Evolutionary conservation across 176 grass and related monocot species (phyloP).

Genomic region (Musa beccarii): DNA sequence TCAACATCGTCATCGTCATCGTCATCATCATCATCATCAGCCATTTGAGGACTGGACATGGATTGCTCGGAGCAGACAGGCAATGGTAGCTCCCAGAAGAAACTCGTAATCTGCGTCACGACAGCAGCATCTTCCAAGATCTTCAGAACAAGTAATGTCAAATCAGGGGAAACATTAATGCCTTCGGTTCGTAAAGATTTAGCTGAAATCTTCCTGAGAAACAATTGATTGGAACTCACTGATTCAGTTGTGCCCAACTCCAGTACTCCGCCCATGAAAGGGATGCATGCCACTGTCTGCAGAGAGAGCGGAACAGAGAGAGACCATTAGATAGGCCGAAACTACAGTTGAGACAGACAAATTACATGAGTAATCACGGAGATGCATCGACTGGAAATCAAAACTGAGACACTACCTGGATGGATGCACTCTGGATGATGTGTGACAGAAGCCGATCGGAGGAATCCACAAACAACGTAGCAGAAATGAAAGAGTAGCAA

Average conservation of each 20-base stretch:
- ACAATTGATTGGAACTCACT: slow-evolving; percentile 25
- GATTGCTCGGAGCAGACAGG: slow-evolving; percentile 9
- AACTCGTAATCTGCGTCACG: slow-evolving; percentile 22
- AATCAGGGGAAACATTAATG: not conserved
- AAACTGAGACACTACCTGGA: slow-evolving; percentile 31
- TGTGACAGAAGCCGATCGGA: not conserved
- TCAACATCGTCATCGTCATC: not conserved
- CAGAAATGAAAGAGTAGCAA: slow-evolving; percentile 2
- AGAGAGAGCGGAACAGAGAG: not conserved
- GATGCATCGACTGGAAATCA: not conserved
- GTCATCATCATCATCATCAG: not conserved
- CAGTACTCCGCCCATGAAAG: slow-evolving; percentile 64
- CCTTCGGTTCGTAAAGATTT: not conserved
- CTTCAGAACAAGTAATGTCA: slow-evolving; percentile 18
- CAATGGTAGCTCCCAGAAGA: slow-evolving; percentile 48
- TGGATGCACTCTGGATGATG: slow-evolving; percentile 36
- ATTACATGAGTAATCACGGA: not conserved
- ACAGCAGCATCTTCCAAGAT: slow-evolving; percentile 43
- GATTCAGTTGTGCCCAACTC: slow-evolving; percentile 67
- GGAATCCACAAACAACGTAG: not conserved
- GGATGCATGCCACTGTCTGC: slow-evolving; percentile 63
- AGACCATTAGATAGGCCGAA: not conserved
- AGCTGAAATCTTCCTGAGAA: not conserved
- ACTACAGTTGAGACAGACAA: not conserved
- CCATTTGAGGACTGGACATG: not conserved